A percentile compares a stretch with the other conserved stretches of the same genome.
phyloP scores from a whole-genome alignment of 192 early-diverging fungal species.

The Spizellomyces punctatus region DNA sequence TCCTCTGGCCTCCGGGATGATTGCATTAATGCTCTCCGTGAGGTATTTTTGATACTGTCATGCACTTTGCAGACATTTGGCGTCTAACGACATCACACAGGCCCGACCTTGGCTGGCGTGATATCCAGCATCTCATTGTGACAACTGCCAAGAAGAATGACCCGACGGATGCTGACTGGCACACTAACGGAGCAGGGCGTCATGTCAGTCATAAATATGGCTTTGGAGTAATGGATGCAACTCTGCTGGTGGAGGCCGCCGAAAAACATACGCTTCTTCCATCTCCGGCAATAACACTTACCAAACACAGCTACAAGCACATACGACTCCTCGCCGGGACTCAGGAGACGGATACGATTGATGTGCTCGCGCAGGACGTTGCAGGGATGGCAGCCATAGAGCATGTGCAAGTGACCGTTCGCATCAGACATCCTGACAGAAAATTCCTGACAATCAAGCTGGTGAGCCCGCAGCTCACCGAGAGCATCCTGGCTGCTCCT shows the following conservation, averaged over 20 bases:
- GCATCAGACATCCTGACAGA: conserved; percentile 66
- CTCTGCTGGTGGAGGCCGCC: conserved; percentile 76
- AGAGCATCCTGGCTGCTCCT: conserved; percentile 49
- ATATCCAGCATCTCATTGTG: conserved; percentile 86
- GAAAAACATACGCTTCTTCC: conserved; percentile 63
- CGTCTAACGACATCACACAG: conserved; percentile 35
- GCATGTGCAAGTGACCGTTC: conserved; percentile 82
- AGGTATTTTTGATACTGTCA: conserved; percentile 33
- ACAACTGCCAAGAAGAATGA: conserved; percentile 74
- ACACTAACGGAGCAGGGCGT: conserved; percentile 66
- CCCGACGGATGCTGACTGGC: conserved; percentile 74
- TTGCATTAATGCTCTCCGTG: conserved; percentile 78
- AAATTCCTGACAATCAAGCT: conserved; percentile 44
- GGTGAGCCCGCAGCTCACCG: conserved; percentile 40
- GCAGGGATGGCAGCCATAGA: conserved; percentile 67
- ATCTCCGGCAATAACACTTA: conserved; percentile 57
- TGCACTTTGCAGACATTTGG: conserved; percentile 18
- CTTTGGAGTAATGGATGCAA: conserved; percentile 87
- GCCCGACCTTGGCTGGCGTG: conserved; percentile 92
- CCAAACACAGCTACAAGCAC: conserved; percentile 40
- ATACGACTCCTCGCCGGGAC: conserved; percentile 3
- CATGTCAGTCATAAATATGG: conserved; percentile 91
- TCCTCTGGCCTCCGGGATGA: conserved; percentile 87
- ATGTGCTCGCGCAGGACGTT: conserved; percentile 42
- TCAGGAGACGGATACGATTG: conserved; percentile 31